A percentile compares a stretch with the other conserved stretches of the same genome.
These are phyloP conservation scores for Acorus gramineus DNA, from an alignment of 106 monocot genomes.

Conservation along the genomic window DNA sequence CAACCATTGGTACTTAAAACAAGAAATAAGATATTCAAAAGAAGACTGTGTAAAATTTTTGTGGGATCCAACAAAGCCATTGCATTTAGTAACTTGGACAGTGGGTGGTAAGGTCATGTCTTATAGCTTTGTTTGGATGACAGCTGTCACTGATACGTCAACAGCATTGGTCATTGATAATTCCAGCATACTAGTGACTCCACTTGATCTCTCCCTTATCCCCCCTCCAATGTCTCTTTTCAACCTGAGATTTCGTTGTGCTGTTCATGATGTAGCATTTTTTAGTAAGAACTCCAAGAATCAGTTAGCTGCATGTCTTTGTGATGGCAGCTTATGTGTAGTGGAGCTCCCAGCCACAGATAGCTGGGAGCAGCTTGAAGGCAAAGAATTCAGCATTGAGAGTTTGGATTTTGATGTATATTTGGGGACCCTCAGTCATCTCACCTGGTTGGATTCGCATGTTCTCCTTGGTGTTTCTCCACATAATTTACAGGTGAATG, in stretches of 20 bases:
- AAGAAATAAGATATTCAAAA: slow-evolving; percentile 70
- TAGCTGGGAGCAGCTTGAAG: slow-evolving; percentile 75
- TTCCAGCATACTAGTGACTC: slow-evolving; percentile 62
- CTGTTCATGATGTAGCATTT: slow-evolving; percentile 53
- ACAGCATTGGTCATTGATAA: slow-evolving; percentile 71
- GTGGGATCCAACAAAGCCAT: slow-evolving; percentile 89
- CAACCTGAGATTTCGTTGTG: slow-evolving; percentile 49
- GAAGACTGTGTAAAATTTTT: slow-evolving; percentile 46
- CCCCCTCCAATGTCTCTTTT: slow-evolving; percentile 95
- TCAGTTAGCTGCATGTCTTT: slow-evolving; percentile 53
- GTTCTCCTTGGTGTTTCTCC: slow-evolving; percentile 48
- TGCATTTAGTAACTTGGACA: slow-evolving; percentile 81
- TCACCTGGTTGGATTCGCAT: slow-evolving; percentile 77
- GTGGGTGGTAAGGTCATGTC: slow-evolving; percentile 40
- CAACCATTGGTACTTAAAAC: slow-evolving; percentile 96
- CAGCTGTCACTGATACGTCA: slow-evolving; percentile 71
- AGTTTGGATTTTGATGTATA: slow-evolving; percentile 20
- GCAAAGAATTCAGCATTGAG: slow-evolving; percentile 33
- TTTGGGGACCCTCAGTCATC: slow-evolving; percentile 34
- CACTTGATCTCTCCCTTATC: slow-evolving; percentile 62
- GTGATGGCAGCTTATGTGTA: slow-evolving; percentile 65
- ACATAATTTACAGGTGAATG: slow-evolving; percentile 4
- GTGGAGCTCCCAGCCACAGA: slow-evolving; percentile 45
- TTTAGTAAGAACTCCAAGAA: slow-evolving; percentile 40
- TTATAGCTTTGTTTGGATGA: slow-evolving; percentile 66